A percentile compares a stretch with the other conserved stretches of the same genome.
phyloP scores from a whole-genome alignment of 2,329 filamentous ascomycete species.

The Sphaerostilbella broomeana region DNA sequence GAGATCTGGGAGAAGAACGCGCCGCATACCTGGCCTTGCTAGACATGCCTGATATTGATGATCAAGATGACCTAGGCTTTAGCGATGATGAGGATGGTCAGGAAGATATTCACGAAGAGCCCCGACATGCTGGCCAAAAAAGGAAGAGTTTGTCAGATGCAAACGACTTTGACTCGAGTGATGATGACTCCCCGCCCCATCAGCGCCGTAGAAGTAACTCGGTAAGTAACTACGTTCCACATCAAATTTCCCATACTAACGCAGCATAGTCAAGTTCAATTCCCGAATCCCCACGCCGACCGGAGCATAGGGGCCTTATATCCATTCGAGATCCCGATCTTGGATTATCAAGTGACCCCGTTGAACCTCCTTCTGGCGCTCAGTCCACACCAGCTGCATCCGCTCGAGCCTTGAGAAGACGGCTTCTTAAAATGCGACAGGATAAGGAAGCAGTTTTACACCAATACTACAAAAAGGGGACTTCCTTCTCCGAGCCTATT shows the following conservation, averaged over 20 bases:
- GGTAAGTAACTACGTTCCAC: conserved; percentile 52
- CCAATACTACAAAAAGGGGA: conserved; percentile 78
- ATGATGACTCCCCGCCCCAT: conserved; percentile 67
- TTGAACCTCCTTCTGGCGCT: conserved; percentile 51
- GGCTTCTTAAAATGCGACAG: conserved; percentile 65
- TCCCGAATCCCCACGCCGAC: conserved; percentile 55
- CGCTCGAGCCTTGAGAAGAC: conserved; percentile 62
- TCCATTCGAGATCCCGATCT: conserved; percentile 44
- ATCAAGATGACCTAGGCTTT: conserved; percentile 59
- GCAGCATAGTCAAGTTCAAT: conserved; percentile 57
- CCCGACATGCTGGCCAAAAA: conserved; percentile 53
- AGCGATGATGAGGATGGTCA: conserved; percentile 52
- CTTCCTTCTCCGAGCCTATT: conserved; percentile 90
- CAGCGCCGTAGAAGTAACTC: conserved; percentile 85
- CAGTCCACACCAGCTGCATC: conserved; percentile 59
- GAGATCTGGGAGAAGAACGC: conserved; percentile 66
- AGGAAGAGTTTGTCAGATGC: conserved; percentile 72
- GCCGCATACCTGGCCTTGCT: conserved; percentile 80
- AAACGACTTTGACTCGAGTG: conserved; percentile 63
- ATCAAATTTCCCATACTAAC: background rate
- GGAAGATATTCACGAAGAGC: conserved; percentile 31
- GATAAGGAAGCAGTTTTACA: conserved; percentile 72
- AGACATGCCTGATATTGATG: conserved; percentile 85
- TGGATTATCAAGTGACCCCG: conserved; percentile 41
- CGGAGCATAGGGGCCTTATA: conserved; percentile 53